These are phyloP conservation scores for Cupressus sempervirens DNA, from an alignment of 75 land plant genomes.

Conservation along the genomic window DNA sequence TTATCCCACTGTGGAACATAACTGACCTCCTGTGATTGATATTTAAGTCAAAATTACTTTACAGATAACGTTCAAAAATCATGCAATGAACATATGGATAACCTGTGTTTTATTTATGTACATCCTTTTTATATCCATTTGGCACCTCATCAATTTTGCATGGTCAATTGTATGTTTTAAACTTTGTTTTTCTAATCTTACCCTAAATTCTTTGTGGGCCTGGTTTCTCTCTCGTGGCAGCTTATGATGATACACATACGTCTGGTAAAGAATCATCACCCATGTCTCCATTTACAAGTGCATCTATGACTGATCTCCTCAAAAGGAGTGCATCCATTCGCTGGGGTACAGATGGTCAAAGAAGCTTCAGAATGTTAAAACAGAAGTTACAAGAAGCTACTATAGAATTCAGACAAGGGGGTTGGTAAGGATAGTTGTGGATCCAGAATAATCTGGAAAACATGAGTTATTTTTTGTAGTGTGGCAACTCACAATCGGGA, in stretches of 20 bases:
- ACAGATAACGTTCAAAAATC: not conserved
- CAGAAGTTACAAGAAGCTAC: slow-evolving; percentile 49
- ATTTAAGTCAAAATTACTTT: not conserved
- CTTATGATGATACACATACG: slow-evolving; percentile 39
- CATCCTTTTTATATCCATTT: not conserved
- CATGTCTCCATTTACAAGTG: slow-evolving; percentile 16
- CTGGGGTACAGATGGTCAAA: slow-evolving; percentile 32
- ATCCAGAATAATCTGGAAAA: not conserved
- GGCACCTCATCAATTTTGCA: not conserved
- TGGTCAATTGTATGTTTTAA: not conserved
- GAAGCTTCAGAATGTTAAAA: slow-evolving; percentile 32
- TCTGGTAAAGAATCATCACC: slow-evolving; percentile 14
- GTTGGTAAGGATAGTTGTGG: not conserved
- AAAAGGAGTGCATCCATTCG: slow-evolving; percentile 34
- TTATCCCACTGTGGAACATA: not conserved
- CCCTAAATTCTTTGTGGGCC: not conserved
- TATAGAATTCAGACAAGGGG: slow-evolving; percentile 22
- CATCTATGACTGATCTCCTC: slow-evolving; percentile 25
- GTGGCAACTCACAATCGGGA: not conserved
- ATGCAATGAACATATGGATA: not conserved
- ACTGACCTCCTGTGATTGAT: not conserved
- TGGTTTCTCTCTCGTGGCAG: slow-evolving; percentile 19
- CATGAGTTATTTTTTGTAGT: not conserved
- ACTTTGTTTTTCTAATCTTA: not conserved
- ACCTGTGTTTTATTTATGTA: not conserved